Conservation (phyloP, 108 stramenopile genomes). For the Fistulifera pelliculosa region DNA sequence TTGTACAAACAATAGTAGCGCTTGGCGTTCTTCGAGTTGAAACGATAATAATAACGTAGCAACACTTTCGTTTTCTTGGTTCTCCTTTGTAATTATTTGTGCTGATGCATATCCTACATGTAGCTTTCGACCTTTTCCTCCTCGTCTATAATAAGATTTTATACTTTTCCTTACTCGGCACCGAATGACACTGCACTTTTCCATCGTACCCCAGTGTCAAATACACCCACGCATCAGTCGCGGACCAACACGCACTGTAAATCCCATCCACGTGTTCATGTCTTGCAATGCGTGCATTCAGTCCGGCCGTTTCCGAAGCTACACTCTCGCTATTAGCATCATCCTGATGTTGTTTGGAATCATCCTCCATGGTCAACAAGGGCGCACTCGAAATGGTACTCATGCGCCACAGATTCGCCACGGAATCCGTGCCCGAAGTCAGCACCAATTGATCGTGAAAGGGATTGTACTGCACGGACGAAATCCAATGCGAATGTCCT, state of each 20-base stretch:
- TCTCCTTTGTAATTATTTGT: too few relatives aligned
- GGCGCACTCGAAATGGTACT: constrained; percentile 92
- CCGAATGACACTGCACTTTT: constrained; percentile 82
- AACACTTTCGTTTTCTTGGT: too few relatives aligned
- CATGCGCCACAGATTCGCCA: constrained; percentile 92
- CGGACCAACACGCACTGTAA: constrained; percentile 85
- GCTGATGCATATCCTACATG: too few relatives aligned
- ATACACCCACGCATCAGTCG: constrained; percentile 93
- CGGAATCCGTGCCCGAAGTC: constrained; percentile 84
- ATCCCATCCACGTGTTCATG: constrained; percentile 85
- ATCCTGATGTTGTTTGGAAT: too few relatives aligned
- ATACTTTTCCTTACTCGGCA: constrained; percentile 98
- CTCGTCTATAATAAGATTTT: constrained; percentile 92
- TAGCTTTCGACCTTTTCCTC: too few relatives aligned
- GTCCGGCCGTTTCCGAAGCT: constrained; percentile 4
- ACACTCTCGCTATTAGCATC: constrained; percentile 32
- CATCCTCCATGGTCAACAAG: constrained; percentile 63
- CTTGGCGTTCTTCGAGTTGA: too few relatives aligned
- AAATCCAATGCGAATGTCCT: constrained; percentile 87
- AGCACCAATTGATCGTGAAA: constrained; percentile 98
- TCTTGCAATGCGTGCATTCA: constrained; percentile 70
- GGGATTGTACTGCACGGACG: constrained; percentile 84
- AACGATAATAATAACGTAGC: too few relatives aligned
- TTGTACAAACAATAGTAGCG: too few relatives aligned
- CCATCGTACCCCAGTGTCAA: constrained; percentile 89